phyloP scores from a whole-genome alignment of 2,329 filamentous ascomycete species.

The Aspergillus felis region DNA sequence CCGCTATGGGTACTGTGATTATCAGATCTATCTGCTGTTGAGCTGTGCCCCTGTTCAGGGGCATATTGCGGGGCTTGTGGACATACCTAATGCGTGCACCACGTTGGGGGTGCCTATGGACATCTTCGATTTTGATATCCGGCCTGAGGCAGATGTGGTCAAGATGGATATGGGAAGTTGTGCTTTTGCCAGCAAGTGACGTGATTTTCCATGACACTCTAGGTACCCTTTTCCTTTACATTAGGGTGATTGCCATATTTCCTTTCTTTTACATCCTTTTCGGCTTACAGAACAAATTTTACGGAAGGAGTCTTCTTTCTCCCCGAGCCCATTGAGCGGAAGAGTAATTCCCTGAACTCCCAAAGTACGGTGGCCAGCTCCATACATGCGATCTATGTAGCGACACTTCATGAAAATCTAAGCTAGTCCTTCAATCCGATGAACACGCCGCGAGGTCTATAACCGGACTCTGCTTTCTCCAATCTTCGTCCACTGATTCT shows the following conservation, averaged over 20 bases:
- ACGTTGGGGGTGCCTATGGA: conserved; percentile 86
- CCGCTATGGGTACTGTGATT: conserved; percentile 64
- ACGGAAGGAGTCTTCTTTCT: background rate
- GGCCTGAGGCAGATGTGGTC: conserved; percentile 58
- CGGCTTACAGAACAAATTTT: background rate
- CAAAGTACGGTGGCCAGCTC: background rate
- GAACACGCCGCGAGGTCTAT: background rate
- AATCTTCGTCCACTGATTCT: conserved; percentile 36
- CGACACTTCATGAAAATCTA: background rate
- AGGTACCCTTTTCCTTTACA: too few relatives aligned
- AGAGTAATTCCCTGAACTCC: background rate
- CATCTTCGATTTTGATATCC: conserved; percentile 92
- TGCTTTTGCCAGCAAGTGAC: conserved; percentile 52
- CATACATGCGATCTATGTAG: background rate
- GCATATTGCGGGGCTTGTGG: conserved; percentile 83
- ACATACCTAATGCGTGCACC: conserved; percentile 87
- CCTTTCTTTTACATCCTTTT: background rate
- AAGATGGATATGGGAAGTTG: conserved; percentile 68
- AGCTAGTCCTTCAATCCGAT: background rate
- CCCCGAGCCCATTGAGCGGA: background rate
- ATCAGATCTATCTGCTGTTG: conserved; percentile 82
- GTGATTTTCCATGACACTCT: background rate
- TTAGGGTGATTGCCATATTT: background rate
- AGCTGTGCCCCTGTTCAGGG: conserved; percentile 85
- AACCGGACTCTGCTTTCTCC: background rate